phyloP scores from a whole-genome alignment of 768 basidiomycete species.

The Polyporus arcularius region DNA sequence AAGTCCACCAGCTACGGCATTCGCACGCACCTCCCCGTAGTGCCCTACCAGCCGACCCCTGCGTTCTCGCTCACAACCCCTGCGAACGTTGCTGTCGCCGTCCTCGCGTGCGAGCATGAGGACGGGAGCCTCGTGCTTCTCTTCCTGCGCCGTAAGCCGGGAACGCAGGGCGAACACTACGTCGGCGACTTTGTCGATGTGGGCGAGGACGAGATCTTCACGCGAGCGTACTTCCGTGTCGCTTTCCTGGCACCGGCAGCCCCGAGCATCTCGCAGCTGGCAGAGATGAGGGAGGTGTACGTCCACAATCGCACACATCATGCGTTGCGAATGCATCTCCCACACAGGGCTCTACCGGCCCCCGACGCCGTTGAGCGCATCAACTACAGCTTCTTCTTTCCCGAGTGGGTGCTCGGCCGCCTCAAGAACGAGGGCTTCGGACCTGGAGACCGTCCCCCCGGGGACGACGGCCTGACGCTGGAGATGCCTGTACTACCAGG shows the following conservation, averaged over 20 bases:
- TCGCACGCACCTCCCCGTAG: background rate
- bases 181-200: conserved; percentile 5
- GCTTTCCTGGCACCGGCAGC: background rate
- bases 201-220: background rate
- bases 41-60: background rate
- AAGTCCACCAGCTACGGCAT: conserved; percentile 1
- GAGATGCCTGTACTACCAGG: conserved; percentile 2
- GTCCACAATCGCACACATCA: background rate
- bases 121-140: conserved; percentile 4
- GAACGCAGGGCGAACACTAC: background rate
- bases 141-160: background rate
- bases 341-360: background rate
- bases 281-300: background rate
- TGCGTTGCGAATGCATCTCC: background rate
- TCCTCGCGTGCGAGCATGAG: background rate
- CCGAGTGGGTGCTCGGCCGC: conserved; percentile 1
- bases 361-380: background rate
- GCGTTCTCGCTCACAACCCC: background rate
- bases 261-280: background rate
- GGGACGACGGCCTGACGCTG: background rate
- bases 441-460: background rate
- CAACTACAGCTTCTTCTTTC: conserved; percentile 1
- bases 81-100: background rate
- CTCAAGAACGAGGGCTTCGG: background rate
- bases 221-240: background rate